Evolutionary conservation across 2,329 filamentous ascomycete genomes (phyloP), one percentile per base, ranked within the genome.

Genomic region (Epichloe sp.): DNA sequence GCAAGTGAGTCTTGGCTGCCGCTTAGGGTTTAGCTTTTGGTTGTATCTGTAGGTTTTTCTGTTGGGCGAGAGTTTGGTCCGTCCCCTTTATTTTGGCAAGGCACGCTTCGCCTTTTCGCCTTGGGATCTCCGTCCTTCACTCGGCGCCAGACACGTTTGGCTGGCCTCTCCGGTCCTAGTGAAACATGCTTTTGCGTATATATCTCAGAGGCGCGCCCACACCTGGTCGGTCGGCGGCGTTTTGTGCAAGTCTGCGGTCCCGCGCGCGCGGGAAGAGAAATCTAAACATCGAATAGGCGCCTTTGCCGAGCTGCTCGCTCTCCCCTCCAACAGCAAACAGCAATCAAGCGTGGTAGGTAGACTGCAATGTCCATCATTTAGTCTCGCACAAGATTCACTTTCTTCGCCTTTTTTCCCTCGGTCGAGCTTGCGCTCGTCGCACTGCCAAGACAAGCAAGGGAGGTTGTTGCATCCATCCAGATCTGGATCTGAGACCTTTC

Each of bases 1-100:
- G 3, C 26, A 12, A 8, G 17, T 56, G 55, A 46, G 53, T 43
- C 55, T 56, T 56, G 55, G 55, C 55, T 57, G 43, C 55, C 55
- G 45, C 35, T 54, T 53, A 21, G 37, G 51, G 58, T 43, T 49
- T 57, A 58, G 53, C 53, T 46, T 8, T 17, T 35, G 5, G 21
- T 31, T 34, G 34, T 11, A 21, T 21, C 19, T 21, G 19, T 21
- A 5, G n/a, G 11, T 36, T 40, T 23, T 47, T 40, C 3, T 11
- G 19, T 15, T 43, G 12, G 41, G 41, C 19, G 7, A 42, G 40
- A n/a, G 40, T 21, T 42, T 23, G 3, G 26, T 31, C 26, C 3
- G 26, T 31, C 3, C 26, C 8, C 23, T 21, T 26, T 26, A 7
- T 23, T 23, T 23, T 23, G 21, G 21, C 21, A 23, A 23, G 21